Percentiles rank a stretch among this genome's conserved stretches.
phyloP scores from a whole-genome alignment of 2,329 filamentous ascomycete genomes.

The Xylariomycetidae sp. region DNA sequence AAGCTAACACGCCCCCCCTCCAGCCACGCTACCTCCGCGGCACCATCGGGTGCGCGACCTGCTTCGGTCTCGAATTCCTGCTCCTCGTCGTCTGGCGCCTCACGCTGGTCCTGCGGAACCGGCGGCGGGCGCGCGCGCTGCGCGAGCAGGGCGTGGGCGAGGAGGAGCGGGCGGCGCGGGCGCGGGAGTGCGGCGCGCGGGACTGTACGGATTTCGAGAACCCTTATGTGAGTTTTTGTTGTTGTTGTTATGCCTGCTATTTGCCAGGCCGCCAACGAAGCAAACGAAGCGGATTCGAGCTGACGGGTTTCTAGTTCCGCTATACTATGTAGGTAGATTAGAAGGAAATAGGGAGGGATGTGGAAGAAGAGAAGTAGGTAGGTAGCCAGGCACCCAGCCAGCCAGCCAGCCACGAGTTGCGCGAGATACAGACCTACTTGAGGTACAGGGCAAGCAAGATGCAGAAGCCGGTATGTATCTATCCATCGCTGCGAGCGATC shows the following conservation, averaged over 20 bases:
- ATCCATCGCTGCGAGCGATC: too few species aligned
- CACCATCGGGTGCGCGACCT: constrained; percentile 32
- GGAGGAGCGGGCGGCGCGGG: constrained; percentile 27
- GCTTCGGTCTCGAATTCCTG: constrained; percentile 31
- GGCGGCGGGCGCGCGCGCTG: constrained; percentile 23
- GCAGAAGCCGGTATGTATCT: too few species aligned
- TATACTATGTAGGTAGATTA: constrained; percentile 18
- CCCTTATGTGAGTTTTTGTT: constrained; percentile 24
- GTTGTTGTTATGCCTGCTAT: too few species aligned
- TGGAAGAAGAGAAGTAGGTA: not conserved
- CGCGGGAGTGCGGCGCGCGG: constrained; percentile 29
- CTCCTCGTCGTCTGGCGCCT: constrained; percentile 33
- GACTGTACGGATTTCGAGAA: constrained; percentile 34
- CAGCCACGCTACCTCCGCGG: constrained; percentile 37
- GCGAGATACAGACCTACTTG: too few species aligned
- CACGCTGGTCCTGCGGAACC: constrained; percentile 35
- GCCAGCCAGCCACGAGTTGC: too few species aligned
- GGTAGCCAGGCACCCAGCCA: too few species aligned
- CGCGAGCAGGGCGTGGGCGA: constrained; percentile 26
- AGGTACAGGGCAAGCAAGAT: too few species aligned
- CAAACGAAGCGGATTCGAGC: not conserved
- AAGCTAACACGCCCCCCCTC: too few species aligned
- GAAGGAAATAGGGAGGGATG: not conserved
- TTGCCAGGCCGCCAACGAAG: not conserved
- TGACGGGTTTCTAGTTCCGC: constrained; percentile 16